Evolutionary conservation across 2,329 filamentous ascomycete species (phyloP).

Genomic region (Magnaporthiopsis incrustans): DNA sequence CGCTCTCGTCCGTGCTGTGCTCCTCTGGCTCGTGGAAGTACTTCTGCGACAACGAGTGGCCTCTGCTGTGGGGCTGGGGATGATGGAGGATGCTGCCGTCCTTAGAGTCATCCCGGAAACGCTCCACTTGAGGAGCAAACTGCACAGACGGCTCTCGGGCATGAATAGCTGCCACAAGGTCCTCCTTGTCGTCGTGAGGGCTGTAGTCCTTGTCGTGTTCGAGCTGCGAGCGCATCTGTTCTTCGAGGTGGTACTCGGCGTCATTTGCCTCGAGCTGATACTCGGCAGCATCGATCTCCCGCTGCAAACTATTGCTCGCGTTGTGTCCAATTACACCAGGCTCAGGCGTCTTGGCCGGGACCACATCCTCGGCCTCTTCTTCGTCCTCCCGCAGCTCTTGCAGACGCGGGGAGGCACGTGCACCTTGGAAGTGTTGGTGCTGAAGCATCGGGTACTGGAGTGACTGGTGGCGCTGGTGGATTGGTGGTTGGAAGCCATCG

Average conservation of each 20-base stretch:
- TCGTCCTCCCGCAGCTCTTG: slow-evolving; percentile 70
- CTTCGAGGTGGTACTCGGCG: slow-evolving; percentile 76
- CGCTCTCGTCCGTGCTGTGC: slow-evolving; percentile 15
- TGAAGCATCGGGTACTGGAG: slow-evolving; percentile 49
- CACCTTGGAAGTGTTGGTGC: slow-evolving; percentile 50
- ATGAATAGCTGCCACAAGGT: slow-evolving; percentile 26
- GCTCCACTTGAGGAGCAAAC: slow-evolving; percentile 36
- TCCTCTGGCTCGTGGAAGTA: slow-evolving; percentile 53
- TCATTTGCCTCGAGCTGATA: slow-evolving; percentile 83
- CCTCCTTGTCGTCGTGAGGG: slow-evolving; percentile 44
- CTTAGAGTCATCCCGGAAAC: slow-evolving; percentile 45
- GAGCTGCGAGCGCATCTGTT: slow-evolving; percentile 69
- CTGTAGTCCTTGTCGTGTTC: slow-evolving; percentile 68
- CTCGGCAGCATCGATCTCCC: slow-evolving; percentile 77
- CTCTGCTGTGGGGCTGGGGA: slow-evolving; percentile 64
- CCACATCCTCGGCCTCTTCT: slow-evolving; percentile 49
- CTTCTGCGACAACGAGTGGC: slow-evolving; percentile 62
- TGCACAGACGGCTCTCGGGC: slow-evolving; percentile 37
- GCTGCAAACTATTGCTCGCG: slow-evolving; percentile 69
- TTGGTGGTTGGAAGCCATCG: slow-evolving; percentile 36
- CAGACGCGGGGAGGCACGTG: slow-evolving; percentile 51
- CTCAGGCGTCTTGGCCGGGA: slow-evolving; percentile 47
- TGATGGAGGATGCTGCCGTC: slow-evolving; percentile 57
- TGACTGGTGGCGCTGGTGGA: slow-evolving; percentile 51
- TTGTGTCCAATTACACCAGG: slow-evolving; percentile 51